Conservation (phyloP, 129 eudicot species). For the Flaveria brownii region DNA sequence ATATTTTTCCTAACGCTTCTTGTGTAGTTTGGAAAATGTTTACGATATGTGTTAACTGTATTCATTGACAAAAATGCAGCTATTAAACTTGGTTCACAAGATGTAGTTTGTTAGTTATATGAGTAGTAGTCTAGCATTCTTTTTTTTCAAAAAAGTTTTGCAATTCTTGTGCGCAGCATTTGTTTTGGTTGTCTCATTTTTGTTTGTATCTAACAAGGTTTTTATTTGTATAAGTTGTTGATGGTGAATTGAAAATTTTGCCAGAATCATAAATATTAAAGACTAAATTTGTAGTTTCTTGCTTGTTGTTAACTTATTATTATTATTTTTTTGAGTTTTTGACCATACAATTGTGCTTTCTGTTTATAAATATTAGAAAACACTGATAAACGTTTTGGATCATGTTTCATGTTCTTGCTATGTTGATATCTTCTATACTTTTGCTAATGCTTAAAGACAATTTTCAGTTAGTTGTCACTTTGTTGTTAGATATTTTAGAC, state of each 20-base stretch:
- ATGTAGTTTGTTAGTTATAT: too few relatives aligned
- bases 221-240: neutral
- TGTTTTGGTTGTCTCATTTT: too few relatives aligned
- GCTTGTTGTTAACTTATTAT: too few relatives aligned
- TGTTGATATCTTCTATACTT: neutral
- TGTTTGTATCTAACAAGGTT: neutral
- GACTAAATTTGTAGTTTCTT: neutral
- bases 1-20: neutral
- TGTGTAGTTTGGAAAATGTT: neutral
- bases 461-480: neutral
- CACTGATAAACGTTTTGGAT: neutral
- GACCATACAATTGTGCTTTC: neutral
- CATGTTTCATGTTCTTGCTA: neutral
- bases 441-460: neutral
- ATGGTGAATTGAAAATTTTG: neutral
- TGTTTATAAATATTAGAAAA: conserved; percentile 7
- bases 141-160: too few relatives aligned
- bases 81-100: too few relatives aligned
- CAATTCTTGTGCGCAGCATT: too few relatives aligned
- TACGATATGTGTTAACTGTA: too few relatives aligned
- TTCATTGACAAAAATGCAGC: too few relatives aligned
- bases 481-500: neutral
- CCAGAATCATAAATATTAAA: neutral
- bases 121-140: too few relatives aligned
- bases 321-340: neutral